Conservation (phyloP, 176 grass and related monocot species). For the Triticum timopheevii region DNA sequence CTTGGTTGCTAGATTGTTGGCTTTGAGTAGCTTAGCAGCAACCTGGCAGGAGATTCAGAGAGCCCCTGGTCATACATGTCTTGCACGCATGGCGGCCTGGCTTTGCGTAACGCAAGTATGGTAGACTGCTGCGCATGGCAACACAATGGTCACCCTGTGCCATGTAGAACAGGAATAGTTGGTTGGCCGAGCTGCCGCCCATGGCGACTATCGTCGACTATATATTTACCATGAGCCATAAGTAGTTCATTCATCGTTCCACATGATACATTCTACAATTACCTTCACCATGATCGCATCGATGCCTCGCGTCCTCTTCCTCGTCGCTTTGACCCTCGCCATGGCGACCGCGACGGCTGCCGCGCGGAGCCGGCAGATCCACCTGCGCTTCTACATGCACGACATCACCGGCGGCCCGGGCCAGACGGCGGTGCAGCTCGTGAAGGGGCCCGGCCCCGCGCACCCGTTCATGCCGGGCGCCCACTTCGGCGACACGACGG, state of each 20-base stretch:
- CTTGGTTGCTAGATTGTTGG: background rate
- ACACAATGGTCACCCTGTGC: background rate
- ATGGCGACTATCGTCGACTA: background rate
- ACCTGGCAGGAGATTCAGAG: background rate
- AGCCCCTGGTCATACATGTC: background rate
- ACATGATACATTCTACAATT: background rate
- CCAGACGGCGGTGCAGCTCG: slow-evolving; percentile 44
- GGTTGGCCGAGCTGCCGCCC: too few relatives aligned
- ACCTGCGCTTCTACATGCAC: slow-evolving; percentile 54
- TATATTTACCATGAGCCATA: background rate
- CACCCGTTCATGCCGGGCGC: slow-evolving; percentile 26
- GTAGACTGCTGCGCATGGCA: background rate
- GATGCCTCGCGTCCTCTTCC: background rate
- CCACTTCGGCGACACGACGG: slow-evolving; percentile 49
- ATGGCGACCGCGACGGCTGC: background rate
- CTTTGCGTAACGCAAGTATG: too few relatives aligned
- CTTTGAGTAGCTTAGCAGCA: background rate
- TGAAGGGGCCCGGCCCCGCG: background rate
- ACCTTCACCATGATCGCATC: background rate
- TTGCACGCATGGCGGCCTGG: background rate
- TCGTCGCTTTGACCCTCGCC: slow-evolving; percentile 10
- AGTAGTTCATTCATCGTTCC: background rate
- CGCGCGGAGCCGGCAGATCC: background rate
- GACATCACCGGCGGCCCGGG: slow-evolving; percentile 33
- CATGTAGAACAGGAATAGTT: background rate